These are phyloP conservation scores for Meyerozyma smithsonii DNA, from an alignment of 1,139 yeast genomes.

Conservation along the genomic window DNA sequence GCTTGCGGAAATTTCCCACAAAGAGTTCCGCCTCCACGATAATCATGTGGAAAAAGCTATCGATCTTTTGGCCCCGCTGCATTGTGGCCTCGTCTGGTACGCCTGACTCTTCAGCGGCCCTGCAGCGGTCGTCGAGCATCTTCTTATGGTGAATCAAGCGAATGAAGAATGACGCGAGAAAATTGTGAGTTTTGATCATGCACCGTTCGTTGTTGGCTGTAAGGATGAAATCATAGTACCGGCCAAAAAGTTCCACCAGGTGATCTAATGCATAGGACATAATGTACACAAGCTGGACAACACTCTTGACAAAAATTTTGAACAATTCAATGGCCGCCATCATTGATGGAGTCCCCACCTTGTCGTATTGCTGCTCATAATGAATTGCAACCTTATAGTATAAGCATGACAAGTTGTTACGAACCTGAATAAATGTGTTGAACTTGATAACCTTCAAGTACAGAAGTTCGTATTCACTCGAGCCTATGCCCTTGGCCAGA, in stretches of 20 bases:
- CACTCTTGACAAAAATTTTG: constrained; percentile 40
- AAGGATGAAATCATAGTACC: constrained; percentile 34
- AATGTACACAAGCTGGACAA: constrained; percentile 41
- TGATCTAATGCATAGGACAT: constrained; percentile 44
- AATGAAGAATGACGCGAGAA: constrained; percentile 38
- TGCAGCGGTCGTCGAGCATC: constrained; percentile 17
- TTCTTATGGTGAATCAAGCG: constrained; percentile 39
- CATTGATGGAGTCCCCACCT: constrained; percentile 28
- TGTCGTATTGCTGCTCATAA: constrained; percentile 33
- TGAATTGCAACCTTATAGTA: constrained; percentile 41
- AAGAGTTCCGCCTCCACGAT: constrained; percentile 41
- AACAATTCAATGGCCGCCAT: constrained; percentile 42
- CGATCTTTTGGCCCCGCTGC: constrained; percentile 31
- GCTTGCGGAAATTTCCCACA: constrained; percentile 39
- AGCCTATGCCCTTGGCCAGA: constrained; percentile 6
- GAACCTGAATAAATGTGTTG: constrained; percentile 31
- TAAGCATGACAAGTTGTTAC: constrained; percentile 41
- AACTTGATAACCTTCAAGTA: constrained; percentile 33
- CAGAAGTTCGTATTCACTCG: constrained; percentile 10
- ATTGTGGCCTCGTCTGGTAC: constrained; percentile 16
- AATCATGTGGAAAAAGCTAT: constrained; percentile 30
- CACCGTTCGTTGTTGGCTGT: constrained; percentile 38
- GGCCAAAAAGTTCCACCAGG: constrained; percentile 40
- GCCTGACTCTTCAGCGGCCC: constrained; percentile 4
- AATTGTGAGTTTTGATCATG: constrained; percentile 42